phyloP scores from a whole-genome alignment of 164 flowering plant genomes.

The Amborella trichopoda region DNA sequence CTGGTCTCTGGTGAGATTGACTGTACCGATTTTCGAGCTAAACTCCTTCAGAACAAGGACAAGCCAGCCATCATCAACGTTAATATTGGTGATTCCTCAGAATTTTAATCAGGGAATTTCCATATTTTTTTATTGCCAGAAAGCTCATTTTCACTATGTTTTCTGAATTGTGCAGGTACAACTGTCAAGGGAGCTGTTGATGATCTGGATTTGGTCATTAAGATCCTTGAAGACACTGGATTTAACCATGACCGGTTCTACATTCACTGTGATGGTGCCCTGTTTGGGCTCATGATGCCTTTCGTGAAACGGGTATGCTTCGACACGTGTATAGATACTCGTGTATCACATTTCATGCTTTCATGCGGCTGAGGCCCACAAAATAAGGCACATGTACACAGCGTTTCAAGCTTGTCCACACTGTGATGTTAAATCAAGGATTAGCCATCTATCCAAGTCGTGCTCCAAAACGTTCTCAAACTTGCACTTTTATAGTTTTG shows the following conservation, averaged over 20 bases:
- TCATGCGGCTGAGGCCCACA: no score
- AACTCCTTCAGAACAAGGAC: constrained; percentile 58
- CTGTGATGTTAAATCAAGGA: no score
- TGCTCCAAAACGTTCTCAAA: no score
- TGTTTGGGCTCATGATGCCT: constrained; percentile 98
- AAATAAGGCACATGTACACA: no score
- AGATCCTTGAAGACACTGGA: constrained; percentile 77
- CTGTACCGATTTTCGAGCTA: constrained; percentile 56
- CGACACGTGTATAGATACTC: no score
- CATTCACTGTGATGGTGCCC: constrained; percentile 92
- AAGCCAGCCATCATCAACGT: constrained; percentile 90
- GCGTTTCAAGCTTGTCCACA: no score
- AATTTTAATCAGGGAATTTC: no score
- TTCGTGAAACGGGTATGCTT: constrained; percentile 81
- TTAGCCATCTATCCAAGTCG: no score
- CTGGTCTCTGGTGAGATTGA: constrained; percentile 80
- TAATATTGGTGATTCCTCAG: constrained; percentile 74
- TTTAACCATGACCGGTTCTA: constrained; percentile 69
- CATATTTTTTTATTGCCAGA: no score
- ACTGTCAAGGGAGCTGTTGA: constrained; percentile 98
- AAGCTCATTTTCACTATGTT: background rate
- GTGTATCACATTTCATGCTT: no score
- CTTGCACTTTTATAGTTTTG: no score
- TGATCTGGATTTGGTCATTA: constrained; percentile 87
- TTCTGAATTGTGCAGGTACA: constrained; percentile 44